Base-by-base conservation (phyloP, 2,329 filamentous ascomycete genomes). In the Sclerotinia sclerotiorum region DNA sequence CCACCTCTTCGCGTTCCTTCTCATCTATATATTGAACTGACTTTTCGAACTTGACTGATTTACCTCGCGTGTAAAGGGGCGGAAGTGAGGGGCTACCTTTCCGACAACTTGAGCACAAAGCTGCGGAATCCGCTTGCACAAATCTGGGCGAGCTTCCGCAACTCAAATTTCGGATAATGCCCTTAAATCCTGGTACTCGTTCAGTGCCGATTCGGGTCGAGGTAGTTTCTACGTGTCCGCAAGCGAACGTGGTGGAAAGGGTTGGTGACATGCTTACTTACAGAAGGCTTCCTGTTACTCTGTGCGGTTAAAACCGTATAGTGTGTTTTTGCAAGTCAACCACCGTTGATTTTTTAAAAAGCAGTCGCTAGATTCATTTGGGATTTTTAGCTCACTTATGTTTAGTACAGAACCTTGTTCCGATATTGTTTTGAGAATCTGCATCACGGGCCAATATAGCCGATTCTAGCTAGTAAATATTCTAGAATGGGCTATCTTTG, bases 191-290 rank as follows among this genome's bases (percentile, higher is more conserved):
- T 2, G 15, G 13, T 13, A 1, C n/a, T 42, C 48, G 46, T 11
- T 42, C 29, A 17, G 32, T 24, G 46, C 32, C 60, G 15, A 63
- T 51, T 21, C 32, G 15, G 1, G 46, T 42, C 2, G 29, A 24
- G 1, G 58, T 51, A 24, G 8, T 17, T 52, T 63, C 60, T 51
- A 7, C n/a, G 46, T 63, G 60, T 52, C 60, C 60, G 46, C 60
- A 63, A 21, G 46, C 29, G 60, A 2, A 63, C 1, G 8, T 63
- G 15, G 60, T 63, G 8, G 27, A 4, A 11, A 51, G 21, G 27
- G 32, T 63, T 24, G 29, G 15, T 24, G 46, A 21, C 46, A 63
- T 63, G 46, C 3, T 63, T 27, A 39, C 3, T 63, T 27, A 39
- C 10, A 39, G 4, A 2, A 24, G 24, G 39, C 1, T 39, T 39